These are phyloP conservation scores for Xylaria arbuscula DNA, from an alignment of 2,329 filamentous ascomycete genomes.

Conservation along the genomic window DNA sequence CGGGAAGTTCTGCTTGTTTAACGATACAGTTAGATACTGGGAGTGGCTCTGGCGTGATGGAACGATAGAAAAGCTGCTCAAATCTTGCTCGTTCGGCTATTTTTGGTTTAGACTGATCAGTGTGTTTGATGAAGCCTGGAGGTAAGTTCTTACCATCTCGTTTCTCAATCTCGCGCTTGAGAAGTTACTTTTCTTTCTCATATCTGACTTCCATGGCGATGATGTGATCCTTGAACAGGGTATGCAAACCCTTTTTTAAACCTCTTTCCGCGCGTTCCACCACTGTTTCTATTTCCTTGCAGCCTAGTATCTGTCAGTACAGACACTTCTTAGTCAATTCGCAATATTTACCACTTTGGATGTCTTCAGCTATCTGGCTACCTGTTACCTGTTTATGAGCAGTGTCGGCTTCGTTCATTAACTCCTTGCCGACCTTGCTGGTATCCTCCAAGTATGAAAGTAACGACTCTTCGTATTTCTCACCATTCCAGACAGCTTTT, in stretches of 20 bases:
- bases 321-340: neutral
- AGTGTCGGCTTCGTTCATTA: conserved; percentile 20
- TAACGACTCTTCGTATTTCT: conserved; percentile 15
- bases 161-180: conserved; percentile 15
- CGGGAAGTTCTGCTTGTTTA: conserved; percentile 8
- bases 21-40: neutral
- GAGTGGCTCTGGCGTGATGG: conserved; percentile 18
- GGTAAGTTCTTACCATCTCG: conserved; percentile 14
- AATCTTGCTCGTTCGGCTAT: conserved; percentile 19
- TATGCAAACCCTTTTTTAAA: conserved; percentile 5
- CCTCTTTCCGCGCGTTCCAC: neutral
- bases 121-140: neutral
- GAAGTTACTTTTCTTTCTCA: conserved; percentile 25
- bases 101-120: neutral
- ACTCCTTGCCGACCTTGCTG: conserved; percentile 13
- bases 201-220: conserved; percentile 18
- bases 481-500: conserved; percentile 14
- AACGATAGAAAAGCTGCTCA: conserved; percentile 22
- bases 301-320: conserved; percentile 5
- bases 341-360: conserved; percentile 7
- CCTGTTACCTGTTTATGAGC: conserved; percentile 29
- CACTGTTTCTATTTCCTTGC: conserved; percentile 5
- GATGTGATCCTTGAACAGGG: conserved; percentile 26
- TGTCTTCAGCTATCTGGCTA: conserved; percentile 8
- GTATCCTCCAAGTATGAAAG: conserved; percentile 22